phyloP scores from a whole-genome alignment of 768 basidiomycete genomes.

The Suillus luteus region DNA sequence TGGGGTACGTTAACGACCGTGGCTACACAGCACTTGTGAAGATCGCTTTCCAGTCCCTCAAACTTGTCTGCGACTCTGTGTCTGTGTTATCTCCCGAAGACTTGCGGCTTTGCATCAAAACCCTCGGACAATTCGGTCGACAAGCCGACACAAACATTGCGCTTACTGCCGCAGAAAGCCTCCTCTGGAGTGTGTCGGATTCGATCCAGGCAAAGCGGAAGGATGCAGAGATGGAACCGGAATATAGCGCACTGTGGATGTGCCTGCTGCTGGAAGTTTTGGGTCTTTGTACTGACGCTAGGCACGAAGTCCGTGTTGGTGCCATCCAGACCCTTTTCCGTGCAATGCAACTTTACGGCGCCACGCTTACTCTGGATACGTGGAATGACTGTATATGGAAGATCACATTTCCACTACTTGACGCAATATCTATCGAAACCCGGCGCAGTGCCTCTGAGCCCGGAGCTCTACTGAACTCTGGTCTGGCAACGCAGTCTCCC shows the following conservation, averaged over 20 bases:
- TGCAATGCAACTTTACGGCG: conserved; percentile 91
- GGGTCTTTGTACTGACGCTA: conserved; percentile 75
- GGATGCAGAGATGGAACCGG: conserved; percentile 57
- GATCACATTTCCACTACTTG: conserved; percentile 84
- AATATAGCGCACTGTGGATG: conserved; percentile 93
- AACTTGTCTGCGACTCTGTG: conserved; percentile 91
- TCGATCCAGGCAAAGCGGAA: conserved; percentile 87
- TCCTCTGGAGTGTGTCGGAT: conserved; percentile 96
- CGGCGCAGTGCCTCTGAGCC: conserved; percentile 35
- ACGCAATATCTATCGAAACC: conserved; percentile 62
- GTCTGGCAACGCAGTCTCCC: conserved; percentile 17
- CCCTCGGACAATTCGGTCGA: conserved; percentile 87
- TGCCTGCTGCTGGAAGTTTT: conserved; percentile 83
- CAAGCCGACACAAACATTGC: conserved; percentile 97
- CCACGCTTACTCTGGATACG: conserved; percentile 74
- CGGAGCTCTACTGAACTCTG: conserved; percentile 8
- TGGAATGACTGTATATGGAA: conserved; percentile 95
- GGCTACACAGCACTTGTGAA: conserved; percentile 78
- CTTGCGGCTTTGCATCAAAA: conserved; percentile 85
- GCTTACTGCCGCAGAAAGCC: conserved; percentile 87
- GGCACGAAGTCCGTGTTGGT: conserved; percentile 88
- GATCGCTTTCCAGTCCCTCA: conserved; percentile 92
- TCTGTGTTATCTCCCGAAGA: conserved; percentile 79
- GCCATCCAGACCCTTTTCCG: conserved; percentile 96
- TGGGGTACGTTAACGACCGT: conserved; percentile 64